Base-by-base conservation (phyloP, 371 early-diverging fungal species). In the Funneliformis caledonium region DNA sequence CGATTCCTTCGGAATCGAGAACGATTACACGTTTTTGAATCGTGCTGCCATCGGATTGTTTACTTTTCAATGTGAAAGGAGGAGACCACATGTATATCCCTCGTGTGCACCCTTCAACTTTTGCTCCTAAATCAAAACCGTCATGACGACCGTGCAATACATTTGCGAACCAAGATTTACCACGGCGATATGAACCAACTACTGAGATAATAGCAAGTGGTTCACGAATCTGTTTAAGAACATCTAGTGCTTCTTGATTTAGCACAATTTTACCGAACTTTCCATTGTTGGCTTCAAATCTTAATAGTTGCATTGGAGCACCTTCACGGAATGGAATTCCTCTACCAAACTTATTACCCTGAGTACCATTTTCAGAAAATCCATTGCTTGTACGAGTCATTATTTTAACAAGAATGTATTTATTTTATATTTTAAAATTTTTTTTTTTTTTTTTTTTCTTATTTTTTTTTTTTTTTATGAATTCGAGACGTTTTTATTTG, bases 21-120 rank as follows among this genome's bases (percentile, higher is more conserved):
- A 77, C 22, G 22, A 77, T 65, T 0, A 77, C 65, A 10, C 77
- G 42, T 37, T 64, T 77, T 37, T 37, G 37, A 37, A 37, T 37
- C 37, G 37, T 19, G 22, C n/a, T n/a, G 16, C 64, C 77, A 22
- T 77, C 22, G 22, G 26, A 16, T n/a, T 43, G n/a, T 33, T 47
- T 72, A 19, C 47, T 48, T 16, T 43, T 31, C 4, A 47, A 0
- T 12, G 19, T 12, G 22, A 77, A 77, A 5, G 77, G 77, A 31
- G 65, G 62, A 64, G 62, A 37, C 77, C 77, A 77, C 77, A 77
- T 77, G 26, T 77, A 14, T 16, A 77, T 77, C 22, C 77, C 77
- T 0, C 65, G 14, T 45, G 77, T 77, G 50, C 77, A 77, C 11
- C 77, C 43, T 26, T 52, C 11, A 0, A 77, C 77, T 64, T 77